A percentile compares a stretch with the other conserved stretches of the same genome.
These are phyloP conservation scores for Salix koriyanagi DNA, from an alignment of 345 rosid species.

Conservation along the genomic window DNA sequence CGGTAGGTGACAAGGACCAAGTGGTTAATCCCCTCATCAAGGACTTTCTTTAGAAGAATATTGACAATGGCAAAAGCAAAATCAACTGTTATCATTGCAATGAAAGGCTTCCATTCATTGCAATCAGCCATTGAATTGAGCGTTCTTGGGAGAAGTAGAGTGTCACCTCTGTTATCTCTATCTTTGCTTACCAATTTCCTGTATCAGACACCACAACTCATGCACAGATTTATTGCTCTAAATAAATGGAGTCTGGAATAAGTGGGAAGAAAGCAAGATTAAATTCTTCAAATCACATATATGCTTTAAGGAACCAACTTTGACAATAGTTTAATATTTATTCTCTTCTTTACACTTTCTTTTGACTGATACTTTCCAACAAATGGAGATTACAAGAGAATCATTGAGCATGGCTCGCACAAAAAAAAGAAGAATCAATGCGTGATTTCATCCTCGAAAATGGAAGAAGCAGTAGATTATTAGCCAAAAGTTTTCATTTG, in stretches of 20 bases:
- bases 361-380: conserved; percentile 8
- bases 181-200: neutral
- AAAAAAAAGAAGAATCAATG: conserved; percentile 21
- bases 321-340: conserved; percentile 14
- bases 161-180: neutral
- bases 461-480: neutral
- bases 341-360: conserved; percentile 5
- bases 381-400: conserved; percentile 12
- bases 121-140: conserved; percentile 10
- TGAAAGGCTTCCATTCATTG: conserved; percentile 49
- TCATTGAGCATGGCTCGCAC: conserved; percentile 13
- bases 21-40: conserved; percentile 56
- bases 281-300: conserved; percentile 52
- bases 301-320: conserved; percentile 37
- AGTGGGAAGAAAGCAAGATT: conserved; percentile 51
- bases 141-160: neutral
- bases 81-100: conserved; percentile 49
- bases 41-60: conserved; percentile 54
- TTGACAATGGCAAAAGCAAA: conserved; percentile 54
- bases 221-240: conserved; percentile 1
- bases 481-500: conserved; percentile 15
- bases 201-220: neutral
- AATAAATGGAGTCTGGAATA: conserved; percentile 25
- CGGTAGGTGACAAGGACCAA: conserved; percentile 66
- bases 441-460: conserved; percentile 10